Base-by-base conservation (phyloP, 345 rosid genomes). In the Gynandropsis gynandra region DNA sequence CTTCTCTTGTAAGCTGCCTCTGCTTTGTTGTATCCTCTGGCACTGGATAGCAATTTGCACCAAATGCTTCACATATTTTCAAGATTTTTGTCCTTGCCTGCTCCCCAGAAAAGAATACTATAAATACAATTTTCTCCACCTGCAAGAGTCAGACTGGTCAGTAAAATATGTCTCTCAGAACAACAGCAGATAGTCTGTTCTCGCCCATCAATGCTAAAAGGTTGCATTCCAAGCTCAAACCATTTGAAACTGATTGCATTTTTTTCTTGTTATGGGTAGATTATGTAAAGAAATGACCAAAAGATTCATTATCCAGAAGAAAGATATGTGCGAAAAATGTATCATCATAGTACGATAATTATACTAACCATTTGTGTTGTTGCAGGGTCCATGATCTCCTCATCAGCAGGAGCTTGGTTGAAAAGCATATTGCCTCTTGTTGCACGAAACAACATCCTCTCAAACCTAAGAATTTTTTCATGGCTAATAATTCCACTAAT, bases 361-460 rank as follows among this genome's bases (percentile, higher is more conserved):
- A 64, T 56, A 75, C 32, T 65, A 65, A 87, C 98, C 96, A 72
- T 82, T 73, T 90, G 96, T 50, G 74, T 49, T 35, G 96, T 74
- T 62, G 80, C 72, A 65, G 95, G 98, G 75, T 90, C 96, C 89
- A 80, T 62, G 74, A 84, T 79, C 62, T 75, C 92, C 72, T 87
- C 98, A 71, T 71, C 85, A 46, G 93, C 87, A n/a, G 80, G 73
- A 31, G 95, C 78, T 69, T 82, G 95, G 68, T 84, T 87, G 74
- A 90, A 90, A 72, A 90, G 95, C 95, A 90, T 82, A 72, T 90
- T 90, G 68, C 98, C 98, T 73, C 98, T 87, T 54, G 96, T 90
- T 58, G 96, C 84, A 65, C 96, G 95, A 72, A 90, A 90, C 62
- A 90, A 56, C 85, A 90, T 84, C 76, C 95, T 84, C 76, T 90